These are phyloP conservation scores for Meredithiella fracta DNA, from an alignment of 2,329 filamentous ascomycete genomes.

Conservation along the genomic window DNA sequence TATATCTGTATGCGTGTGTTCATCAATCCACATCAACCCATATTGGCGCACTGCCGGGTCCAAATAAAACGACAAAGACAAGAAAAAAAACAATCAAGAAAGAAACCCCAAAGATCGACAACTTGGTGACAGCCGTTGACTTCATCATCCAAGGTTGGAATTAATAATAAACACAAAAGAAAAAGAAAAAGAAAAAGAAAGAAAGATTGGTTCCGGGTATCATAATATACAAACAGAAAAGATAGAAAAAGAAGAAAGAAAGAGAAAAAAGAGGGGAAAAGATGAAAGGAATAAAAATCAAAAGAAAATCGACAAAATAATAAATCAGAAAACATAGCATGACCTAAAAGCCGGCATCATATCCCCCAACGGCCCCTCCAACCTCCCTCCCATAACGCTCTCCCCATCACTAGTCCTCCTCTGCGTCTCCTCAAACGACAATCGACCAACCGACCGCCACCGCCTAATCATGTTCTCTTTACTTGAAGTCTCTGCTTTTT, in stretches of 20 bases:
- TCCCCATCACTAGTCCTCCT: neutral
- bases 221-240: neutral
- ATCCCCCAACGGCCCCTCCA: constrained; percentile 12
- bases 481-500: neutral
- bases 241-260: neutral
- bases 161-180: constrained; percentile 1
- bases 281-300: no score
- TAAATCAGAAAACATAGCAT: neutral
- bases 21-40: no score
- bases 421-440: constrained; percentile 5
- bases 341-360: constrained; percentile 11
- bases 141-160: neutral
- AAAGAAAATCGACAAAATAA: neutral
- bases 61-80: neutral
- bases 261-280: no score
- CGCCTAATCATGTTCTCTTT: neutral
- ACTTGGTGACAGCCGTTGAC: neutral
- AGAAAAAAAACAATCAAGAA: neutral
- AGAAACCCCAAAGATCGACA: neutral
- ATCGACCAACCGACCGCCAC: neutral
- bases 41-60: neutral
- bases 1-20: no score
- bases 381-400: constrained; percentile 1
- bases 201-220: neutral
- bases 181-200: constrained; percentile 4